A percentile compares a stretch with the other conserved stretches of the same genome.
These are phyloP conservation scores for Pleurotus citrinopileatus DNA, from an alignment of 768 basidiomycete species.

Conservation along the genomic window DNA sequence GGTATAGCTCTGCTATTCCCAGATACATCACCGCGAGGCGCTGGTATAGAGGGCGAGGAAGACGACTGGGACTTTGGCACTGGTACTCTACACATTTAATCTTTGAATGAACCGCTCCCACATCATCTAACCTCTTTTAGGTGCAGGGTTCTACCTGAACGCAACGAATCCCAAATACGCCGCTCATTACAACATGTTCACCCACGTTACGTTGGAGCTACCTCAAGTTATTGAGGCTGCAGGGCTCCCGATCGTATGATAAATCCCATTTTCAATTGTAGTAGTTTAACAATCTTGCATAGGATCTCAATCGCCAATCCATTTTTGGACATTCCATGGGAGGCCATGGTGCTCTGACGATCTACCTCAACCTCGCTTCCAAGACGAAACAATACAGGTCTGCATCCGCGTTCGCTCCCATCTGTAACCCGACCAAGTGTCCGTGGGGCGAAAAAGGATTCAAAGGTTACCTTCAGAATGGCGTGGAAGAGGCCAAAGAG, in stretches of 20 bases:
- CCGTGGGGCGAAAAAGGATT: slow-evolving; percentile 96
- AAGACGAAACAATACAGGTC: slow-evolving; percentile 73
- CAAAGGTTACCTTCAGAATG: slow-evolving; percentile 75
- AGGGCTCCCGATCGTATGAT: slow-evolving; percentile 72
- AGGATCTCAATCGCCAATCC: slow-evolving; percentile 84
- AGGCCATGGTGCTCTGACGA: slow-evolving; percentile 89
- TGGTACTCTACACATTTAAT: slow-evolving; percentile 23
- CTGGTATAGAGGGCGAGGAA: slow-evolving; percentile 79
- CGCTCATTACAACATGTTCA: slow-evolving; percentile 86
- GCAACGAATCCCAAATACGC: slow-evolving; percentile 76
- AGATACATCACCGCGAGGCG: slow-evolving; percentile 94
- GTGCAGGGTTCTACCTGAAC: slow-evolving; percentile 96
- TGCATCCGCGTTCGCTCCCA: slow-evolving; percentile 85
- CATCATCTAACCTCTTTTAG: not conserved
- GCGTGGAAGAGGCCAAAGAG: slow-evolving; percentile 68
- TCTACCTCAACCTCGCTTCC: slow-evolving; percentile 85
- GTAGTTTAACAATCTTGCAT: not conserved
- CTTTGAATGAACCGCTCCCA: not conserved
- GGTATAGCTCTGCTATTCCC: slow-evolving; percentile 92
- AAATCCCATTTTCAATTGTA: not conserved
- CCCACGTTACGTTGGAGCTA: slow-evolving; percentile 80
- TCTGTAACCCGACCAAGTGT: slow-evolving; percentile 80
- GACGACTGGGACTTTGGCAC: slow-evolving; percentile 89
- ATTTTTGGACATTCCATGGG: slow-evolving; percentile 98
- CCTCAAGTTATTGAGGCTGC: slow-evolving; percentile 74